phyloP scores from a whole-genome alignment of 805 yeast genomes.

The Kluyveromyces lactis region DNA sequence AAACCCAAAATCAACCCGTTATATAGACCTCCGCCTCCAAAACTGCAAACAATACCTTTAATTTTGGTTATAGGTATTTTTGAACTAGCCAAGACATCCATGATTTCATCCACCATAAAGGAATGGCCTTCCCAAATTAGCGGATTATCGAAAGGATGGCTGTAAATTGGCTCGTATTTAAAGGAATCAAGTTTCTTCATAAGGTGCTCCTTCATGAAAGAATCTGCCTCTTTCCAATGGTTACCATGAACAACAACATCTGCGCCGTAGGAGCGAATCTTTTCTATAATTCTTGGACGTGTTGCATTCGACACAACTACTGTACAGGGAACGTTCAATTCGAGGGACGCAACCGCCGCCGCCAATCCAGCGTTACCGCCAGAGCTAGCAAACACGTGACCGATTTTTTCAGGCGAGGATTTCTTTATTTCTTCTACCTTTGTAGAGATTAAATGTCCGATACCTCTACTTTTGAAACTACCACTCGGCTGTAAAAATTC shows the following conservation, averaged over 20 bases:
- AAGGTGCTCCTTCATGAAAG: constrained; percentile 29
- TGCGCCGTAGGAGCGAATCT: constrained; percentile 37
- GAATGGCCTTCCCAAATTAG: constrained; percentile 50
- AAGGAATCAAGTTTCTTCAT: constrained; percentile 15
- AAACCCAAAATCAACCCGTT: constrained; percentile 44
- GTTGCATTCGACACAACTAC: constrained; percentile 54
- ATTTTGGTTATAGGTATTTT: constrained; percentile 19
- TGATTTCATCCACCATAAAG: constrained; percentile 38
- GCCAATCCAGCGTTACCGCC: constrained; percentile 44
- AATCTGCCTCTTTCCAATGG: constrained; percentile 44
- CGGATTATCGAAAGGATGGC: constrained; percentile 48
- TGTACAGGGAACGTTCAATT: constrained; percentile 34
- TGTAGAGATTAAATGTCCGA: constrained; percentile 38
- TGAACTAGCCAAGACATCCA: constrained; percentile 18
- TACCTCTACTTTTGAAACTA: constrained; percentile 48
- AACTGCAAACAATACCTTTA: constrained; percentile 43
- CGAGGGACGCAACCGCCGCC: constrained; percentile 40
- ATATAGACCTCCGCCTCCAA: constrained; percentile 53
- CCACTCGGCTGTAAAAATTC: constrained; percentile 51
- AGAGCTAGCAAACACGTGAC: constrained; percentile 42
- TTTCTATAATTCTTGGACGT: constrained; percentile 36
- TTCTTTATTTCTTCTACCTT: constrained; percentile 27
- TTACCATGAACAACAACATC: constrained; percentile 38
- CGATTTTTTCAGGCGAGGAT: constrained; percentile 16
- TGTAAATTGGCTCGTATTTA: constrained; percentile 34